These are phyloP conservation scores for Boletus insuetus DNA, from an alignment of 768 basidiomycete species.

Conservation along the genomic window DNA sequence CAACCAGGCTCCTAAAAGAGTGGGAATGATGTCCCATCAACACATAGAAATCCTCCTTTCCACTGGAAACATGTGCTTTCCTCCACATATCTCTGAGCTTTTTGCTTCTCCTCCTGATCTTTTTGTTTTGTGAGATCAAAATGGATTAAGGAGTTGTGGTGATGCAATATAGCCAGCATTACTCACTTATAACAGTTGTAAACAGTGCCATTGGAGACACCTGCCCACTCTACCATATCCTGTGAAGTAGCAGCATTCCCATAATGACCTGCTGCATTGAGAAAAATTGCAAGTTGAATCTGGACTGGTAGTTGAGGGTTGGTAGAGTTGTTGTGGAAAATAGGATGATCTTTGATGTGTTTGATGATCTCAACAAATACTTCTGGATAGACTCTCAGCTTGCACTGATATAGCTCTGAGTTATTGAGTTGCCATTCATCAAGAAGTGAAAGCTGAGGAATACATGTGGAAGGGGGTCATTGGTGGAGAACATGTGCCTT, in stretches of 20 bases:
- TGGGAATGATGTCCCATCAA: too few species aligned
- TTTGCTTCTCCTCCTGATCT: too few species aligned
- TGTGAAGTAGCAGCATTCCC: conserved; percentile 9
- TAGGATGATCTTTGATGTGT: not conserved
- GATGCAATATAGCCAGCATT: not conserved
- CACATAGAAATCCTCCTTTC: too few species aligned
- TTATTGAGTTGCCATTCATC: not conserved
- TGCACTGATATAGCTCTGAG: not conserved
- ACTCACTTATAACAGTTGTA: not conserved
- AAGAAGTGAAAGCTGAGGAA: not conserved
- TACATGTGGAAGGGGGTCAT: not conserved
- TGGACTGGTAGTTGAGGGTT: too few species aligned
- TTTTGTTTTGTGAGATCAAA: too few species aligned
- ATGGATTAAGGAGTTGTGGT: not conserved
- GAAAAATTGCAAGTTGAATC: conserved; percentile 26
- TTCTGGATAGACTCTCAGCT: not conserved
- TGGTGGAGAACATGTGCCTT: not conserved
- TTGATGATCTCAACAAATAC: not conserved
- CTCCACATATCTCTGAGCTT: too few species aligned
- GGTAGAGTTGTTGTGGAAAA: too few species aligned
- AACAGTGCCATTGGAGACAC: conserved; percentile 17
- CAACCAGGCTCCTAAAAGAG: too few species aligned
- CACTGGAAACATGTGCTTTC: too few species aligned
- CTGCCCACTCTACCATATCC: conserved; percentile 23
- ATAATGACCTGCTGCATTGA: conserved; percentile 22